These are phyloP conservation scores for Serpula lacrymans DNA, from an alignment of 768 basidiomycete genomes.

Conservation along the genomic window DNA sequence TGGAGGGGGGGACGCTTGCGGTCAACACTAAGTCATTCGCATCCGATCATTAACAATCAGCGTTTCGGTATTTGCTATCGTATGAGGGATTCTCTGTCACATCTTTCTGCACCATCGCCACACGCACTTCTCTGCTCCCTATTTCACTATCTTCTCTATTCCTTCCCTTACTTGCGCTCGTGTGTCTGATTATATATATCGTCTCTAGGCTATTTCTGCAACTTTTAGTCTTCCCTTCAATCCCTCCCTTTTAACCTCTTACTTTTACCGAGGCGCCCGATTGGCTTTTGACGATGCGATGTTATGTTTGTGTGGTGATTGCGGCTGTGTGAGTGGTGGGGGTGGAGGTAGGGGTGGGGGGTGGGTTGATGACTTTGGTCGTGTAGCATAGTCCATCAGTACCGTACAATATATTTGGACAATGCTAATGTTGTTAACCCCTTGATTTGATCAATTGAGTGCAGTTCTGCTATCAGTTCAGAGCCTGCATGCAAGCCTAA, in stretches of 20 bases:
- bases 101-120: constrained; percentile 10
- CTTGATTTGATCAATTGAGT: too few relatives aligned
- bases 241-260: constrained; percentile 9
- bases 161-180: constrained; percentile 15
- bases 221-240: constrained; percentile 16
- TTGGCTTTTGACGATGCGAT: constrained; percentile 5
- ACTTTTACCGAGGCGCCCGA: constrained; percentile 16
- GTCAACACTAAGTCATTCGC: constrained; percentile 7
- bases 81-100: constrained; percentile 11
- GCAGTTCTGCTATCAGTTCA: too few relatives aligned
- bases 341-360: constrained; percentile 7
- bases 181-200: constrained; percentile 28
- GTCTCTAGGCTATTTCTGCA: constrained; percentile 21
- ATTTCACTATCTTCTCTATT: constrained; percentile 7
- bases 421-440: too few relatives aligned
- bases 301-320: constrained; percentile 10
- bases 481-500: too few relatives aligned
- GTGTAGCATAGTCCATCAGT: too few relatives aligned
- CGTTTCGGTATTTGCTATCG: constrained; percentile 8
- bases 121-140: constrained; percentile 10
- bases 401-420: too few relatives aligned
- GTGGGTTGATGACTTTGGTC: constrained; percentile 2
- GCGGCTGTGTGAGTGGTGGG: constrained; percentile 11
- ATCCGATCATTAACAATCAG: constrained; percentile 13
- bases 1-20: not conserved